These are phyloP conservation scores for Paxillus rubicundulus DNA, from an alignment of 768 basidiomycete species.

Conservation along the genomic window DNA sequence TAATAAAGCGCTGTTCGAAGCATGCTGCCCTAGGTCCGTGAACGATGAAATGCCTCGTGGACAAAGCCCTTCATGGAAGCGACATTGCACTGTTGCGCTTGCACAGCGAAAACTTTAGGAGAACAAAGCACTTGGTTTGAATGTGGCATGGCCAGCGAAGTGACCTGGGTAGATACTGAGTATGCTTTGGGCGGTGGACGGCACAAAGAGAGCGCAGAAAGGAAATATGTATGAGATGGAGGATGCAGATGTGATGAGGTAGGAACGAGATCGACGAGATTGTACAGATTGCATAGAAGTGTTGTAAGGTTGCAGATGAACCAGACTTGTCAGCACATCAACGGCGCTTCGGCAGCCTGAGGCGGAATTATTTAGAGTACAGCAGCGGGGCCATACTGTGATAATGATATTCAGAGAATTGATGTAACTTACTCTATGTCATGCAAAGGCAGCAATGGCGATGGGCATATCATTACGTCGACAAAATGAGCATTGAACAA, in stretches of 20 bases:
- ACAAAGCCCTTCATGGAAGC: slow-evolving; percentile 75
- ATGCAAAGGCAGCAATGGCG: no score
- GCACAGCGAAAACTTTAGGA: slow-evolving; percentile 13
- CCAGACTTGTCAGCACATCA: no score
- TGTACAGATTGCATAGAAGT: slow-evolving; percentile 41
- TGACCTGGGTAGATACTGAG: slow-evolving; percentile 33
- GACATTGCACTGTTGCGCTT: slow-evolving; percentile 32
- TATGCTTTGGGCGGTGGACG: slow-evolving; percentile 28
- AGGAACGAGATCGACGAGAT: slow-evolving; percentile 32
- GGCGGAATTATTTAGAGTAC: slow-evolving; percentile 37
- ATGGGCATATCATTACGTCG: no score
- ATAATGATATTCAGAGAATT: no score
- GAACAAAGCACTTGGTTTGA: slow-evolving; percentile 22
- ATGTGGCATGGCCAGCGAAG: slow-evolving; percentile 29
- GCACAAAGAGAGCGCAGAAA: slow-evolving; percentile 37
- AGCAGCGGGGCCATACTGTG: slow-evolving; percentile 36
- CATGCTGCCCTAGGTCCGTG: slow-evolving; percentile 77
- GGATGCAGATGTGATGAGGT: slow-evolving; percentile 58
- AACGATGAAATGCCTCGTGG: slow-evolving; percentile 84
- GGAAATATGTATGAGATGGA: slow-evolving; percentile 49
- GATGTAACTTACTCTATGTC: no score
- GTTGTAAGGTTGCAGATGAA: slow-evolving; percentile 71
- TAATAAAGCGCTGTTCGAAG: slow-evolving; percentile 88
- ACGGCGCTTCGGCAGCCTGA: no score
- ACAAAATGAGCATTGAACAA: no score